These are phyloP conservation scores for Fraxinus nigra DNA, from an alignment of 305 asterid genomes.

Conservation along the genomic window DNA sequence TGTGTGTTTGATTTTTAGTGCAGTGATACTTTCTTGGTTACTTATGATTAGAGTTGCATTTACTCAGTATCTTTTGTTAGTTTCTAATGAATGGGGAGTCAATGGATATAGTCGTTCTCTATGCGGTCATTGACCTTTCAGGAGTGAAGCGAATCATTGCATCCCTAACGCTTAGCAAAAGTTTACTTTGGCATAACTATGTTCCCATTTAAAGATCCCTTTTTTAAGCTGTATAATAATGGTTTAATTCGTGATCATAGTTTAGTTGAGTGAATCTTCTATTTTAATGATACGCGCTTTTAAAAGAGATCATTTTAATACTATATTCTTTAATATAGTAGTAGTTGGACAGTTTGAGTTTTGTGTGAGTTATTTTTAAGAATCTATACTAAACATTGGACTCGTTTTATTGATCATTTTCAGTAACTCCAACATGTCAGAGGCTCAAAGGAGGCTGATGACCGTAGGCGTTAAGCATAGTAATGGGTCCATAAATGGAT, in stretches of 20 bases:
- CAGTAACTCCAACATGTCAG: constrained; percentile 75
- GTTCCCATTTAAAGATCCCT: not conserved
- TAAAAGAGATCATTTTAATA: not conserved
- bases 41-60: not conserved
- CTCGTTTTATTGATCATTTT: constrained; percentile 19
- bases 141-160: constrained; percentile 47
- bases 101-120: constrained; percentile 9
- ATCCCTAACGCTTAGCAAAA: not conserved
- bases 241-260: not conserved
- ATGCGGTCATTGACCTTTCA: constrained; percentile 6
- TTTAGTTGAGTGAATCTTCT: constrained; percentile 6
- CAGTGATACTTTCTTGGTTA: constrained; percentile 13
- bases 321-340: constrained; percentile 9
- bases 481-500: constrained; percentile 57
- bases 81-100: not conserved
- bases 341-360: constrained; percentile 10
- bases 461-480: constrained; percentile 25
- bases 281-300: not conserved
- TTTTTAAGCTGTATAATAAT: not conserved
- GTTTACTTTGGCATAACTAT: not conserved
- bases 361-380: not conserved
- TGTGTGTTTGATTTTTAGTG: constrained; percentile 23
- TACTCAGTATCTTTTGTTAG: constrained; percentile 6
- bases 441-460: constrained; percentile 73
- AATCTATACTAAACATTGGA: not conserved